A percentile compares a stretch with the other conserved stretches of the same genome.
Evolutionary conservation across 805 yeast genomes (phyloP).

Genomic region (Metschnikowia reukaufii): DNA sequence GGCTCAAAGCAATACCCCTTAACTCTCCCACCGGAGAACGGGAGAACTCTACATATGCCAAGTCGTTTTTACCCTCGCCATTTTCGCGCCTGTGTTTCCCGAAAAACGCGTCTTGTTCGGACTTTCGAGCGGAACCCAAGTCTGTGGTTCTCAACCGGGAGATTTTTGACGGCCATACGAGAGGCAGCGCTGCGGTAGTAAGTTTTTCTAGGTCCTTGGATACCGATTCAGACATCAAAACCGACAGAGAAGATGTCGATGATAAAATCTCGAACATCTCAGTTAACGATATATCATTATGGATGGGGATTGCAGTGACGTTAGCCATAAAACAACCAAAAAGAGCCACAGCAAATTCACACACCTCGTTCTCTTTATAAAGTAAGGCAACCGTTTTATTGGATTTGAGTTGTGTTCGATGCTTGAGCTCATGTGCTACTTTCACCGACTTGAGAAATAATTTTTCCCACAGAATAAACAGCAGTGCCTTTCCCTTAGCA

Average conservation of each 20-base stretch:
- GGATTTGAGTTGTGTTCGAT: conserved; percentile 67
- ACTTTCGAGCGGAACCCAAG: conserved; percentile 59
- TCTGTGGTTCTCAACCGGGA: conserved; percentile 83
- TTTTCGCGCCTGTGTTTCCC: conserved; percentile 16
- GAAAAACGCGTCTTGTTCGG: conserved; percentile 31
- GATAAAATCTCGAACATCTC: conserved; percentile 74
- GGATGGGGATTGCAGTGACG: conserved; percentile 90
- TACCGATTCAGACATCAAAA: conserved; percentile 78
- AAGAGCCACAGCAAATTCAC: conserved; percentile 82
- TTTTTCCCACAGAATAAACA: conserved; percentile 85
- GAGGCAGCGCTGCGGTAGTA: conserved; percentile 38
- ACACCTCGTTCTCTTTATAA: conserved; percentile 78
- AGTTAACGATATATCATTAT: conserved; percentile 63
- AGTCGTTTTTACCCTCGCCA: conserved; percentile 40
- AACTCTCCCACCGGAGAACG: conserved; percentile 88
- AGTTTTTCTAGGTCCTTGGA: conserved; percentile 71
- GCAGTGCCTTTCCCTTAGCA: conserved; percentile 74
- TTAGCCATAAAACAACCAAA: conserved; percentile 93
- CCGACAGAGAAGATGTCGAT: conserved; percentile 72
- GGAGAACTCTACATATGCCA: conserved; percentile 92
- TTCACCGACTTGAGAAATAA: conserved; percentile 79
- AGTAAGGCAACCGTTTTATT: conserved; percentile 83
- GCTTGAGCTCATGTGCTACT: conserved; percentile 79
- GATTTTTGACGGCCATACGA: conserved; percentile 74
- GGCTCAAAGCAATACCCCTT: conserved; percentile 91